These are phyloP conservation scores for Penicillium sp. DNA, from an alignment of 2,329 filamentous ascomycete species.

Conservation along the genomic window DNA sequence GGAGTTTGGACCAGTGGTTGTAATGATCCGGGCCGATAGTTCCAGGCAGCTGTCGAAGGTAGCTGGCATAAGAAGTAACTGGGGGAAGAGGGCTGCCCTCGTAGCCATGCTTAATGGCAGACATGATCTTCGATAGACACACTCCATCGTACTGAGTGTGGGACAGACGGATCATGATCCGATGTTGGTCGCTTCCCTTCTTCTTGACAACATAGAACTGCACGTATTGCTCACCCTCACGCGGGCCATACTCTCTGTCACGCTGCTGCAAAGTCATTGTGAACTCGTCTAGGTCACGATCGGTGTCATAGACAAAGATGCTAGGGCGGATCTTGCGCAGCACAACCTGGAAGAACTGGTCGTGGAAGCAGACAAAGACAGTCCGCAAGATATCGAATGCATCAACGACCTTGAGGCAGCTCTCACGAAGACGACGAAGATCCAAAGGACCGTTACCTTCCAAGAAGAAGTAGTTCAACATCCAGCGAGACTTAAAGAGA, in stretches of 20 bases:
- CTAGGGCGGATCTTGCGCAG: constrained; percentile 55
- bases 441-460: constrained; percentile 48
- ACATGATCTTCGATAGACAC: constrained; percentile 62
- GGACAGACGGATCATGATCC: constrained; percentile 61
- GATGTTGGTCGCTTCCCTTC: constrained; percentile 42
- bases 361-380: constrained; percentile 58
- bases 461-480: constrained; percentile 58
- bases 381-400: constrained; percentile 66
- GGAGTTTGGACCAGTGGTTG: constrained; percentile 62
- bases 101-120: constrained; percentile 60
- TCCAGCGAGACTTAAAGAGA: constrained; percentile 42
- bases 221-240: constrained; percentile 60
- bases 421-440: constrained; percentile 47
- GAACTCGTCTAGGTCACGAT: constrained; percentile 53
- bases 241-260: constrained; percentile 58
- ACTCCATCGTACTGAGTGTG: constrained; percentile 72
- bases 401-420: constrained; percentile 53
- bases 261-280: constrained; percentile 54
- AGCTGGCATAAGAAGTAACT: constrained; percentile 48
- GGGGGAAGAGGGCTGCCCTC: constrained; percentile 40
- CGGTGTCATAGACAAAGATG: constrained; percentile 55
- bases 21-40: constrained; percentile 50
- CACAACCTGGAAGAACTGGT: constrained; percentile 58
- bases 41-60: constrained; percentile 43
- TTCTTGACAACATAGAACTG: constrained; percentile 58